A percentile compares a stretch with the other conserved stretches of the same genome.
Evolutionary conservation across 2,329 filamentous ascomycete species (phyloP).

Genomic region (Xylaria polymorpha): DNA sequence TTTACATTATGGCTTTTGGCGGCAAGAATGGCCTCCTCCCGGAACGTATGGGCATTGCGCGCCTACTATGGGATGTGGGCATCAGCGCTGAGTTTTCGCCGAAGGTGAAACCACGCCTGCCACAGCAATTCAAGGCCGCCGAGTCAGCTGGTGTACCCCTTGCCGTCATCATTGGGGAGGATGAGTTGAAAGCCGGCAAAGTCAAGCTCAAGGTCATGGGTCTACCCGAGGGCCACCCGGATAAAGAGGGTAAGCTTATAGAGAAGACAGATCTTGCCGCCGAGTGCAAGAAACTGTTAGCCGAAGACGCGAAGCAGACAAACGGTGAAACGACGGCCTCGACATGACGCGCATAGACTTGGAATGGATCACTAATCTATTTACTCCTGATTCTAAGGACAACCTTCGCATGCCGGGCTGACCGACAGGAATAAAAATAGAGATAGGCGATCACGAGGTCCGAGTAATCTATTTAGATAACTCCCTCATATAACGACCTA

Average conservation of each 20-base stretch:
- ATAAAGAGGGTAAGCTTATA: constrained; percentile 88
- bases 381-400: neutral
- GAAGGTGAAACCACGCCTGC: constrained; percentile 91
- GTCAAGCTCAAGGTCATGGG: constrained; percentile 84
- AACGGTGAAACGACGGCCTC: constrained; percentile 25
- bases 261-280: constrained; percentile 30
- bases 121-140: constrained; percentile 90
- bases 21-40: constrained; percentile 83
- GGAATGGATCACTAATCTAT: neutral
- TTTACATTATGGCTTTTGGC: constrained; percentile 95
- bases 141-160: constrained; percentile 84
- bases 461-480: neutral
- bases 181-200: constrained; percentile 84
- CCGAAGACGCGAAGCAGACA: constrained; percentile 21
- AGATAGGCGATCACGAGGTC: neutral
- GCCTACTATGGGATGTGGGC: constrained; percentile 83
- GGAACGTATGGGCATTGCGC: constrained; percentile 84
- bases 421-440: neutral
- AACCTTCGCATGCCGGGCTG: neutral
- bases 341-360: neutral
- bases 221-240: constrained; percentile 83
- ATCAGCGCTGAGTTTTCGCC: constrained; percentile 92
- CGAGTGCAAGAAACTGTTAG: constrained; percentile 34
- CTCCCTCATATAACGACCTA: neutral
- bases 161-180: constrained; percentile 89